Evolutionary conservation across 2,329 filamentous ascomycete genomes (phyloP).

Genomic region (Paraphoma chrysanthemicola): DNA sequence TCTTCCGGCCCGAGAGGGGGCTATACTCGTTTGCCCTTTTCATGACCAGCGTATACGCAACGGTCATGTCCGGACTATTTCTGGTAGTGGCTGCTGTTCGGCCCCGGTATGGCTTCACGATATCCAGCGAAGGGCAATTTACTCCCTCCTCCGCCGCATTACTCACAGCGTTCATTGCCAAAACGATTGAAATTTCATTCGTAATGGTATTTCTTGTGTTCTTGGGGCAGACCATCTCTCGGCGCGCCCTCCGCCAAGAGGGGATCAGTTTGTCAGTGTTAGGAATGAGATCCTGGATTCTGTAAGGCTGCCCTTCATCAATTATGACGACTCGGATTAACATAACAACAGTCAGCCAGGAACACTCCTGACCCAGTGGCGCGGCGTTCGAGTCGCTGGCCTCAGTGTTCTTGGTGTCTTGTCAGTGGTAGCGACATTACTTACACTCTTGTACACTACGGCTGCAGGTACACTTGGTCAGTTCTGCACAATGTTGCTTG

Average conservation of each 20-base stretch:
- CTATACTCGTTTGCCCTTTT: conserved; percentile 24
- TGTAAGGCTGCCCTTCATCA: neutral
- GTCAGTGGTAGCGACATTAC: conserved; percentile 23
- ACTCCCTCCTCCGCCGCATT: conserved; percentile 68
- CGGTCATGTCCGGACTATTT: conserved; percentile 65
- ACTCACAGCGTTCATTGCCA: conserved; percentile 70
- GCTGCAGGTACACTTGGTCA: neutral
- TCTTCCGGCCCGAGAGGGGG: too few species aligned
- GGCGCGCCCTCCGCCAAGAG: neutral
- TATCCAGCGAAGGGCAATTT: conserved; percentile 59
- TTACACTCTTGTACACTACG: neutral
- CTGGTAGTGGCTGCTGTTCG: conserved; percentile 65
- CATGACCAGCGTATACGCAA: conserved; percentile 63
- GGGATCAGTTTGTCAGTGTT: neutral
- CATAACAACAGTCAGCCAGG: conserved; percentile 59
- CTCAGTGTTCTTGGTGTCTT: conserved; percentile 67
- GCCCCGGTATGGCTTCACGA: conserved; percentile 63
- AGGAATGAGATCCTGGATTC: neutral
- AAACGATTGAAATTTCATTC: conserved; percentile 76
- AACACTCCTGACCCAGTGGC: conserved; percentile 70
- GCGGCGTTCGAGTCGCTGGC: conserved; percentile 66
- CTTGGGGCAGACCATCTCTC: conserved; percentile 69
- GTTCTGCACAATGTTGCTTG: too few species aligned
- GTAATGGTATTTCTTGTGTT: conserved; percentile 75
- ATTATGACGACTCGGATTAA: neutral